phyloP scores from a whole-genome alignment of 2,329 filamentous ascomycete species.

The Purpureocillium lavendulum region DNA sequence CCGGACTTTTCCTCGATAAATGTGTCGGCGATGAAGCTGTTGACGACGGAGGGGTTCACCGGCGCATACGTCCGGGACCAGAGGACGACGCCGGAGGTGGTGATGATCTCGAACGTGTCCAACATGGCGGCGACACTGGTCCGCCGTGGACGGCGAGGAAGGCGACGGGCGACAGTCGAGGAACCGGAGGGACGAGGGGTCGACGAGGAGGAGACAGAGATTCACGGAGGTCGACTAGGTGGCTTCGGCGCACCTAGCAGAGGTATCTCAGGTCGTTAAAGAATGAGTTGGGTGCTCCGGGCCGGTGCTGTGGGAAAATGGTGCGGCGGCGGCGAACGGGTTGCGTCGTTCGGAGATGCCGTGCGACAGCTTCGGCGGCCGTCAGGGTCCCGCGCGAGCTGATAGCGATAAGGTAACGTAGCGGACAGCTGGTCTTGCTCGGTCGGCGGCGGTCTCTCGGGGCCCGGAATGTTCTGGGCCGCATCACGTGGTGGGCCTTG shows the following conservation, averaged over 20 bases:
- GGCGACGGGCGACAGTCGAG: no score
- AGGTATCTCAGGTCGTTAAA: no score
- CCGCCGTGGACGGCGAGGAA: neutral
- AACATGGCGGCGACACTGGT: constrained; percentile 52
- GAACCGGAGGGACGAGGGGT: no score
- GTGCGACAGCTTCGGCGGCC: neutral
- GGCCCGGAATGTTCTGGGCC: constrained; percentile 2
- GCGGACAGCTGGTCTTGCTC: no score
- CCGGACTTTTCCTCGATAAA: constrained; percentile 91
- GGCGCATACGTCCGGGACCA: constrained; percentile 86
- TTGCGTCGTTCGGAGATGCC: neutral
- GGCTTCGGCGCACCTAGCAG: no score
- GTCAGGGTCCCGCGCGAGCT: neutral
- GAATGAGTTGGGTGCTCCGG: no score
- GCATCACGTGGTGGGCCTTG: constrained; percentile 5
- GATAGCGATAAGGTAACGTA: neutral
- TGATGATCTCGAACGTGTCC: constrained; percentile 94
- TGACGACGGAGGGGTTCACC: constrained; percentile 76
- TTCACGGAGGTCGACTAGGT: no score
- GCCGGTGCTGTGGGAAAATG: no score
- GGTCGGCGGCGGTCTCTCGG: neutral
- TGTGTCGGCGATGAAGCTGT: constrained; percentile 90
- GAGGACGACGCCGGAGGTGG: constrained; percentile 90
- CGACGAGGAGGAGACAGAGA: no score
- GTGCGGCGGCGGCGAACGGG: no score